Conservation (phyloP, 2,329 filamentous ascomycete species). For the Parascedosporium putredinis region DNA sequence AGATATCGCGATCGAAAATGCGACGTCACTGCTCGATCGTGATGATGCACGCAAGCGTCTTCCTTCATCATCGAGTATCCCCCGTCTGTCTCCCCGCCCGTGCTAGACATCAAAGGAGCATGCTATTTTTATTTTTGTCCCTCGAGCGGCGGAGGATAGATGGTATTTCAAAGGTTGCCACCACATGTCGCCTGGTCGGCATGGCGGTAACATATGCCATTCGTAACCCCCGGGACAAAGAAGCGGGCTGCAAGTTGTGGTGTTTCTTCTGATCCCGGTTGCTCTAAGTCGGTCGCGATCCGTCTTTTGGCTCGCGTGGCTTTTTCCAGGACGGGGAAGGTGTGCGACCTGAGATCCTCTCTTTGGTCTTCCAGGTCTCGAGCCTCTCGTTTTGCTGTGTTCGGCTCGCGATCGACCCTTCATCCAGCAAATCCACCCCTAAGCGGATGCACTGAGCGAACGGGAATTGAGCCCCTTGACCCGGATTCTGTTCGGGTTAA, state of each 20-base stretch:
- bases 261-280: too few relatives aligned
- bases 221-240: too few relatives aligned
- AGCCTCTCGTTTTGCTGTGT: background rate
- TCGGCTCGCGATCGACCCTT: conserved; percentile 3
- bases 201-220: too few relatives aligned
- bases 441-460: too few relatives aligned
- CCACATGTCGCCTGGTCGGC: too few relatives aligned
- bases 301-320: too few relatives aligned
- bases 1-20: background rate
- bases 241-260: background rate
- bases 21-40: background rate
- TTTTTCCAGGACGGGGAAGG: too few relatives aligned
- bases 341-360: background rate
- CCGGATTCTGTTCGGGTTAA: too few relatives aligned
- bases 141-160: background rate
- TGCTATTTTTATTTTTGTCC: background rate
- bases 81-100: background rate
- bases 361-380: background rate
- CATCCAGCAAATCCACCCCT: background rate
- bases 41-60: background rate
- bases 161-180: too few relatives aligned
- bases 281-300: background rate
- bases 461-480: too few relatives aligned
- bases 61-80: too few relatives aligned
- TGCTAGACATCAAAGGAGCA: background rate